phyloP scores from a whole-genome alignment of 495 filamentous ascomycete species.

The Schizothecium vesticola region DNA sequence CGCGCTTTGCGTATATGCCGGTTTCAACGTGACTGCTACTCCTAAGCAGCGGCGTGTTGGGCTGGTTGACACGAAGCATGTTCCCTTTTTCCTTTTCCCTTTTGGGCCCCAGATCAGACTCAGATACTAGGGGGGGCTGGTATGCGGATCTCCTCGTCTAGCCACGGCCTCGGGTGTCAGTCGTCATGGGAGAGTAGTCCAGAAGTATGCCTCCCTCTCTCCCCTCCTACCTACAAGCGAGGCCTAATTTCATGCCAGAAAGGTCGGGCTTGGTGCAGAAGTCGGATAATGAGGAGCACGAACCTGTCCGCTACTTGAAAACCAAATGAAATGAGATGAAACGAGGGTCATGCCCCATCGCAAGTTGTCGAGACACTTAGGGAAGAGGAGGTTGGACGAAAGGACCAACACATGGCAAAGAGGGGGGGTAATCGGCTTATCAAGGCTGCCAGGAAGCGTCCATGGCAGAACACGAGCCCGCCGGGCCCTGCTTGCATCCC shows the following conservation, averaged over 20 bases:
- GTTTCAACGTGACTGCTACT: background rate
- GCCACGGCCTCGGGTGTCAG: background rate
- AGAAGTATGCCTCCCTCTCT: background rate
- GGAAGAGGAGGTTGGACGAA: background rate
- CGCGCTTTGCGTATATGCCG: constrained; percentile 6
- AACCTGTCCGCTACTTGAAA: background rate
- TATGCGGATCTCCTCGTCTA: background rate
- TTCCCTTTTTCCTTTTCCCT: background rate
- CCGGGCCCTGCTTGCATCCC: background rate
- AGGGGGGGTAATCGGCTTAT: background rate
- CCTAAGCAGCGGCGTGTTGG: background rate
- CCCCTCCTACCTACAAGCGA: background rate
- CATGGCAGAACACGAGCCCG: background rate
- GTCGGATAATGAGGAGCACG: background rate
- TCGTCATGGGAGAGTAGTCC: background rate
- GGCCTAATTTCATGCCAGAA: background rate
- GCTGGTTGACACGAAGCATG: background rate
- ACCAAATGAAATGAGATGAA: background rate
- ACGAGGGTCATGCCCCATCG: background rate
- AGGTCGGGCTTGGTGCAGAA: background rate
- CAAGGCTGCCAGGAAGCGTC: background rate
- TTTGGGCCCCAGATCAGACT: background rate
- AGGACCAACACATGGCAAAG: background rate
- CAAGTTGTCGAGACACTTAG: background rate
- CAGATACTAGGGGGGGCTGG: background rate